phyloP scores from a whole-genome alignment of 495 filamentous ascomycete genomes.

The Terfezia boudieri region DNA sequence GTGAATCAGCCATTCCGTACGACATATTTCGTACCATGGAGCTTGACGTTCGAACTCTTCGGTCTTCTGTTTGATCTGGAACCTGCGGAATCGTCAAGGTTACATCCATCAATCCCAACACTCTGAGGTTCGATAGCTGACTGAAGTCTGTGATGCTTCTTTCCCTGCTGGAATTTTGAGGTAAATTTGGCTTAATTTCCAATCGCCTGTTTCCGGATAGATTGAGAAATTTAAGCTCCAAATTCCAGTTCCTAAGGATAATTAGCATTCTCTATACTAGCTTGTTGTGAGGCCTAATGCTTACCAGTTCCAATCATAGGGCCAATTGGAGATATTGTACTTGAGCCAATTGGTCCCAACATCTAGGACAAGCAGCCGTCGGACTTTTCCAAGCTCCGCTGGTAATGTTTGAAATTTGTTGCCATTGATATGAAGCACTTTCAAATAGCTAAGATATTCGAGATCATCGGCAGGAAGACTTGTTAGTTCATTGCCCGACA shows the following conservation, averaged over 20 bases:
- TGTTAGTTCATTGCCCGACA: slow-evolving; percentile 87
- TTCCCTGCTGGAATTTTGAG: slow-evolving; percentile 28
- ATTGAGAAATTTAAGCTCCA: slow-evolving; percentile 82
- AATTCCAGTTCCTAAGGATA: slow-evolving; percentile 50
- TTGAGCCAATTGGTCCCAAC: slow-evolving; percentile 92
- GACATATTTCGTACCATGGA: slow-evolving; percentile 57
- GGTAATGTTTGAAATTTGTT: slow-evolving; percentile 96
- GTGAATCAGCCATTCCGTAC: slow-evolving; percentile 95
- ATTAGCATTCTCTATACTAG: neutral
- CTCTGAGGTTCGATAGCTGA: slow-evolving; percentile 59
- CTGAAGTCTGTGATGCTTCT: slow-evolving; percentile 81
- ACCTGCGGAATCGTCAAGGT: slow-evolving; percentile 80
- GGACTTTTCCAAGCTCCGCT: slow-evolving; percentile 82
- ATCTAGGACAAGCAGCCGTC: slow-evolving; percentile 73
- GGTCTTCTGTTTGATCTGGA: slow-evolving; percentile 85
- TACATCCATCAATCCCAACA: slow-evolving; percentile 93
- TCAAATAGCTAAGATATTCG: slow-evolving; percentile 63
- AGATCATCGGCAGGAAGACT: slow-evolving; percentile 84
- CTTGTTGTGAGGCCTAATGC: neutral
- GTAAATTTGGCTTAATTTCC: slow-evolving; percentile 76
- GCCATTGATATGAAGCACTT: slow-evolving; percentile 80
- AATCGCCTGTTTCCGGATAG: slow-evolving; percentile 91
- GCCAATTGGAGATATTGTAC: slow-evolving; percentile 98
- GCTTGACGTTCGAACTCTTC: slow-evolving; percentile 85
- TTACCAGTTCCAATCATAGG: slow-evolving; percentile 97